phyloP scores from a whole-genome alignment of 2,329 filamentous ascomycete species.

The Cladophialophora chaetospira region DNA sequence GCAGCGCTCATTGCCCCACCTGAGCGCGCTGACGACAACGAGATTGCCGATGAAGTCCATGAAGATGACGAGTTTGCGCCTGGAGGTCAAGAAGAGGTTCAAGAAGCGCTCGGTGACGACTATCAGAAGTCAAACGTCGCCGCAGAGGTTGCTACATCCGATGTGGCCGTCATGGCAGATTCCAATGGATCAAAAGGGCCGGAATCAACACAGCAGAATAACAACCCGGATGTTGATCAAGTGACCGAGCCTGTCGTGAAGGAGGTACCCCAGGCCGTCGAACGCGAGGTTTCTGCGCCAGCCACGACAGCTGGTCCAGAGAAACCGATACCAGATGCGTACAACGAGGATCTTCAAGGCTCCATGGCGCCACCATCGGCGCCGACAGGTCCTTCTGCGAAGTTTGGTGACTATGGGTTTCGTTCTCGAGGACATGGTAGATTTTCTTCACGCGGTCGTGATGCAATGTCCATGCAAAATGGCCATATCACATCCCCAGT shows the following conservation, averaged over 20 bases:
- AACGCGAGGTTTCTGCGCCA: background rate
- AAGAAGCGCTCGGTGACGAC: conserved; percentile 35
- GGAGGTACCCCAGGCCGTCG: background rate
- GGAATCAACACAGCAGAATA: conserved; percentile 15
- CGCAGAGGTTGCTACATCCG: conserved; percentile 14
- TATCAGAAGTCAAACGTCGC: conserved; percentile 21
- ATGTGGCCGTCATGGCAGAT: conserved; percentile 6
- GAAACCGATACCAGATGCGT: conserved; percentile 33
- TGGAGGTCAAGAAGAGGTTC: conserved; percentile 39
- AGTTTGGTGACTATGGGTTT: conserved; percentile 29
- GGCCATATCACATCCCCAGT: conserved; percentile 35
- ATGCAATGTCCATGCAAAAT: conserved; percentile 36
- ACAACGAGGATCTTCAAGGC: conserved; percentile 31
- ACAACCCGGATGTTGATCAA: conserved; percentile 1
- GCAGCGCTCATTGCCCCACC: conserved; percentile 23
- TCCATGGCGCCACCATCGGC: conserved; percentile 36
- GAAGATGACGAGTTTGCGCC: conserved; percentile 40
- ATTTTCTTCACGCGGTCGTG: conserved; percentile 44
- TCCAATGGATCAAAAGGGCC: conserved; percentile 12
- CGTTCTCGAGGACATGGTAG: conserved; percentile 46
- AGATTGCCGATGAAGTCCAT: conserved; percentile 24
- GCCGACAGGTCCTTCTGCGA: conserved; percentile 38
- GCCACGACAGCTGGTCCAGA: conserved; percentile 3
- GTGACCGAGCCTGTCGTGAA: conserved; percentile 5
- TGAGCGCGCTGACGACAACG: conserved; percentile 18